Evolutionary conservation across 2,329 filamentous ascomycete genomes (phyloP).

Genomic region (Daldinia sp.): DNA sequence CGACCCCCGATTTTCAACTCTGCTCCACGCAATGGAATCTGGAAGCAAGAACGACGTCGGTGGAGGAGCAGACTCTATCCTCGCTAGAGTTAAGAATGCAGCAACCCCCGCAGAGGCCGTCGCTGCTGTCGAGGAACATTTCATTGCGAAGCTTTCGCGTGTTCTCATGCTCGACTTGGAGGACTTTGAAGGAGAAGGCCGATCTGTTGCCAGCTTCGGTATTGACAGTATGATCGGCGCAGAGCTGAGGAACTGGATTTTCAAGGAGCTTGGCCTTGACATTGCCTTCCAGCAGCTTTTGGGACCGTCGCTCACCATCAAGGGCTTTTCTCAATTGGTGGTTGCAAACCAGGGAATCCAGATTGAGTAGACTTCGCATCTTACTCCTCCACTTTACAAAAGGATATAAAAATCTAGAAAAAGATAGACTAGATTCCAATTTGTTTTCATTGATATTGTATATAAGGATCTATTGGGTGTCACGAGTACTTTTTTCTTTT

Average conservation of each 20-base stretch:
- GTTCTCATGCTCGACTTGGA: slow-evolving; percentile 42
- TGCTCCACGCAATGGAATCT: slow-evolving; percentile 38
- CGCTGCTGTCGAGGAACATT: slow-evolving; percentile 31
- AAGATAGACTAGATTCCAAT: slow-evolving; percentile 6
- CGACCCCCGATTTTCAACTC: slow-evolving; percentile 44
- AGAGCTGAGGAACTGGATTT: slow-evolving; percentile 54
- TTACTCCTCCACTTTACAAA: neutral
- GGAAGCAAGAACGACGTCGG: neutral
- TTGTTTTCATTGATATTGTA: slow-evolving; percentile 1
- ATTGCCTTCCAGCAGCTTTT: slow-evolving; percentile 55
- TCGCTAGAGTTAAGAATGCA: slow-evolving; percentile 34
- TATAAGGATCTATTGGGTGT: neutral
- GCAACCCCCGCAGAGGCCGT: slow-evolving; percentile 31
- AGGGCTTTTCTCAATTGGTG: slow-evolving; percentile 32
- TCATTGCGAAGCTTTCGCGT: slow-evolving; percentile 40
- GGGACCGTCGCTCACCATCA: slow-evolving; percentile 30
- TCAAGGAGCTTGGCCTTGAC: slow-evolving; percentile 53
- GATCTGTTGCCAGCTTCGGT: slow-evolving; percentile 46
- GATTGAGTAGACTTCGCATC: neutral
- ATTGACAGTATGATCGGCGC: slow-evolving; percentile 54
- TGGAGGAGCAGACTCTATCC: slow-evolving; percentile 34
- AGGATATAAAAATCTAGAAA: neutral
- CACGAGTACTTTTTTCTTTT: neutral
- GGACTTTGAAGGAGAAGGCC: slow-evolving; percentile 25
- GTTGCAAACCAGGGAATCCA: slow-evolving; percentile 4